These are phyloP conservation scores for Mycena galopus DNA, from an alignment of 768 basidiomycete genomes.

Conservation along the genomic window DNA sequence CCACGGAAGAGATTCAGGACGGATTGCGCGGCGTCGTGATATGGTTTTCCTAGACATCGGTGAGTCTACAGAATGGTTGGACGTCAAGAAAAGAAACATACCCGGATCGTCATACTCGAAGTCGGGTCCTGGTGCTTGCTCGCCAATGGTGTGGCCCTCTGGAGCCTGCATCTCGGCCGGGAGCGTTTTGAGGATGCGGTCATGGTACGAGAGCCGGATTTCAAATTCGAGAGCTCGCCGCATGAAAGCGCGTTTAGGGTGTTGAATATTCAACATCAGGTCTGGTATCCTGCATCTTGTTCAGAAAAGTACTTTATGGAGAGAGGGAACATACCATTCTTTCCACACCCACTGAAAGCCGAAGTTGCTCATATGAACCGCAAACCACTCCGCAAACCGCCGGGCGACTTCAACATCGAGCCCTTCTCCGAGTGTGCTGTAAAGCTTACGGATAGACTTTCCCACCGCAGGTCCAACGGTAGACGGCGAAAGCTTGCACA, in stretches of 20 bases:
- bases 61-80: constrained; percentile 16
- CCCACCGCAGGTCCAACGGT: constrained; percentile 97
- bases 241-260: constrained; percentile 92
- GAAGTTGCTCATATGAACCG: constrained; percentile 97
- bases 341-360: constrained; percentile 99
- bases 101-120: constrained; percentile 89
- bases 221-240: constrained; percentile 90
- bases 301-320: constrained; percentile 9
- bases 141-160: constrained; percentile 72
- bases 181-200: constrained; percentile 90
- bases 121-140: constrained; percentile 81
- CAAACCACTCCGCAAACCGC: constrained; percentile 94
- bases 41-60: constrained; percentile 70
- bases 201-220: constrained; percentile 92
- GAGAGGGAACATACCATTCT: constrained; percentile 78
- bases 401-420: constrained; percentile 88
- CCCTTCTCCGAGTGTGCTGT: constrained; percentile 82
- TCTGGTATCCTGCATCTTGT: constrained; percentile 81
- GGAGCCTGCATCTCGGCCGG: constrained; percentile 83
- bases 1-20: constrained; percentile 87
- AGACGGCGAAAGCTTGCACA: constrained; percentile 93
- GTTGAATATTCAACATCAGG: constrained; percentile 75
- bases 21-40: constrained; percentile 84
- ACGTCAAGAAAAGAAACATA: constrained; percentile 47
- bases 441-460: constrained; percentile 92